A percentile compares a stretch with the other conserved stretches of the same genome.
These are phyloP conservation scores for Aspergillaceae sp. DNA, from an alignment of 2,329 filamentous ascomycete species.

Conservation along the genomic window DNA sequence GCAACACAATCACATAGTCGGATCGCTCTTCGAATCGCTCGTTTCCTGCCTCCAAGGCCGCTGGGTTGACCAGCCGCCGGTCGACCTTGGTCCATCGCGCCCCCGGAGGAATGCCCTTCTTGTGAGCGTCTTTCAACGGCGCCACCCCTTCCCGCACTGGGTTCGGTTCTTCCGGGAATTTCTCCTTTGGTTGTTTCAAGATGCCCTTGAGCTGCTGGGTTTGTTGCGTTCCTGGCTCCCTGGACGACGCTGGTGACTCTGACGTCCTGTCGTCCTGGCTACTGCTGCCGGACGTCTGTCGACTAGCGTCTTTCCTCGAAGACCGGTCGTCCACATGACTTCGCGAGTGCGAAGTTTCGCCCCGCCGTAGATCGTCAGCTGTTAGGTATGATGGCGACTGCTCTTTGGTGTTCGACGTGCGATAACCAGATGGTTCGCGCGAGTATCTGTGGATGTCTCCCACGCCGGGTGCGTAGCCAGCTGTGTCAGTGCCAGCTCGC, in stretches of 20 bases:
- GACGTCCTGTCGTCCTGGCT: slow-evolving; percentile 9
- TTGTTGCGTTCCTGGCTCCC: slow-evolving; percentile 47
- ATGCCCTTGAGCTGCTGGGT: slow-evolving; percentile 64
- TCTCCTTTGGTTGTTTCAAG: slow-evolving; percentile 68
- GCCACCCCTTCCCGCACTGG: slow-evolving; percentile 83
- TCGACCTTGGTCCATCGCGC: slow-evolving; percentile 93
- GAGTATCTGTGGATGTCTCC: slow-evolving; percentile 21
- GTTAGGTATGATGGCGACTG: slow-evolving; percentile 10
- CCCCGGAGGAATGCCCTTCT: slow-evolving; percentile 62
- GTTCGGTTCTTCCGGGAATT: slow-evolving; percentile 79
- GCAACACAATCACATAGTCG: slow-evolving; percentile 85
- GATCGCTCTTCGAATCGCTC: slow-evolving; percentile 88
- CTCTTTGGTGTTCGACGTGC: slow-evolving; percentile 20
- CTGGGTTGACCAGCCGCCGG: slow-evolving; percentile 78
- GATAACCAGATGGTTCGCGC: slow-evolving; percentile 19
- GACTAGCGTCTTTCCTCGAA: slow-evolving; percentile 9
- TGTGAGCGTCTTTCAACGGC: slow-evolving; percentile 77
- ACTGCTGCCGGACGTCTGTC: slow-evolving; percentile 9
- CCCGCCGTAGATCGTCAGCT: slow-evolving; percentile 13
- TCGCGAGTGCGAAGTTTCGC: slow-evolving; percentile 18
- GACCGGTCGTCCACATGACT: slow-evolving; percentile 9
- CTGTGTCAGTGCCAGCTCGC: slow-evolving; percentile 18
- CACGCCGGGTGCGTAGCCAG: slow-evolving; percentile 24
- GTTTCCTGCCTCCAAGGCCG: slow-evolving; percentile 75
- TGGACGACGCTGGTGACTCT: background rate